These are phyloP conservation scores for Dorcoceras hygrometricum DNA, from an alignment of 257 asterid genomes.

Conservation along the genomic window DNA sequence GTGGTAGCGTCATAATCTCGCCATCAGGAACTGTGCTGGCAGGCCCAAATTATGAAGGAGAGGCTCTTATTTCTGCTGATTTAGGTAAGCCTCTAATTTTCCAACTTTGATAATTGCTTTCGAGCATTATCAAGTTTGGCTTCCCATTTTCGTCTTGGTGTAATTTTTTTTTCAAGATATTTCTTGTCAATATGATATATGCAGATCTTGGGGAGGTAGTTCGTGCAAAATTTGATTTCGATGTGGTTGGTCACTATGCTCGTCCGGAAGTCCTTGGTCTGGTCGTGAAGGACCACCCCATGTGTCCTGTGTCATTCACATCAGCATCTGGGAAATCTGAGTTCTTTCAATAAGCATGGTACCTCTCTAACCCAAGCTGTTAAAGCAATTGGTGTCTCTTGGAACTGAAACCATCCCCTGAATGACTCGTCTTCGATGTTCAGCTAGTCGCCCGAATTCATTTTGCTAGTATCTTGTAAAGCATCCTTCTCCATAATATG, in stretches of 20 bases:
- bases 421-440: constrained; percentile 16
- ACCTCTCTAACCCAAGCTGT: background rate
- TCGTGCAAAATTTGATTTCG: constrained; percentile 89
- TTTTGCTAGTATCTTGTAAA: background rate
- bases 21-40: constrained; percentile 88
- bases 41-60: constrained; percentile 92
- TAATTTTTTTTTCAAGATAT: background rate
- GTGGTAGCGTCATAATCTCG: constrained; percentile 91
- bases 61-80: constrained; percentile 92
- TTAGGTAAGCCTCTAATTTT: constrained; percentile 46
- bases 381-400: background rate
- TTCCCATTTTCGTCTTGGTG: too few species aligned
- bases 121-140: background rate
- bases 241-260: constrained; percentile 91
- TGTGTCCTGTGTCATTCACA: constrained; percentile 66
- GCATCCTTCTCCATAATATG: background rate
- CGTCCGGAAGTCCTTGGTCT: constrained; percentile 91
- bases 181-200: constrained; percentile 7
- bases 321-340: constrained; percentile 56
- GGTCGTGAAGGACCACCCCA: constrained; percentile 69
- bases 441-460: constrained; percentile 21
- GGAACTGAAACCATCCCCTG: background rate
- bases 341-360: constrained; percentile 31
- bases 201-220: constrained; percentile 89
- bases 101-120: background rate